Evolutionary conservation across 371 early-diverging fungal genomes (phyloP).

Genomic region (Apophysomyces ossiformis): DNA sequence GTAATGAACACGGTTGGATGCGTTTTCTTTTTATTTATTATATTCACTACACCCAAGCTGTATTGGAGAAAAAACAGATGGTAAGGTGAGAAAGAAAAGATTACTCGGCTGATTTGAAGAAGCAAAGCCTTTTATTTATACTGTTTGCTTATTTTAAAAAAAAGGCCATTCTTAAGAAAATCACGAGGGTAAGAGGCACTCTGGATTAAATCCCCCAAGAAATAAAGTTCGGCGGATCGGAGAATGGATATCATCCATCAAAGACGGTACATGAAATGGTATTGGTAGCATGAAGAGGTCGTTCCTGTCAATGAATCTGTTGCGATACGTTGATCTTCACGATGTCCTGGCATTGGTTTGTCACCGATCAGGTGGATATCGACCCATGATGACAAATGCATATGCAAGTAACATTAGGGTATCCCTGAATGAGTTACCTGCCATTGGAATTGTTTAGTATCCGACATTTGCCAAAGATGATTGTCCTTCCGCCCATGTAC

Average conservation of each 20-base stretch:
- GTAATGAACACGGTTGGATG: too few species aligned
- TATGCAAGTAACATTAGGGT: too few species aligned
- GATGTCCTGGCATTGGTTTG: too few species aligned
- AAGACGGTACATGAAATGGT: background rate
- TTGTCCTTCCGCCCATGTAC: too few species aligned
- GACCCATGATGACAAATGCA: too few species aligned
- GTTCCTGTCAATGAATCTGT: too few species aligned
- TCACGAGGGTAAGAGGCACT: background rate
- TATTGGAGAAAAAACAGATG: background rate
- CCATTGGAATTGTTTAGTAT: too few species aligned
- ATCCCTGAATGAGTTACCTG: too few species aligned
- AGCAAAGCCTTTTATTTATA: slow-evolving; percentile 4
- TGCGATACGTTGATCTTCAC: too few species aligned
- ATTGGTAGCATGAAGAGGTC: background rate
- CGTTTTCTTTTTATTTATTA: background rate
- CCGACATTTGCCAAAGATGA: too few species aligned
- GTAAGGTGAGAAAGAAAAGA: background rate
- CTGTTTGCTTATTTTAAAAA: slow-evolving; percentile 4
- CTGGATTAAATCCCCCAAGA: background rate
- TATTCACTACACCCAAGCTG: background rate
- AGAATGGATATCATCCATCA: background rate
- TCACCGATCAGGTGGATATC: too few species aligned
- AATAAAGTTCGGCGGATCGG: slow-evolving; percentile 12
- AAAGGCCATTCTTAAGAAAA: background rate
- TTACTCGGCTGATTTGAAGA: background rate